A percentile compares a stretch with the other conserved stretches of the same genome.
Conservation (phyloP, 192 early-diverging fungal genomes). For the Podila epicladia region DNA sequence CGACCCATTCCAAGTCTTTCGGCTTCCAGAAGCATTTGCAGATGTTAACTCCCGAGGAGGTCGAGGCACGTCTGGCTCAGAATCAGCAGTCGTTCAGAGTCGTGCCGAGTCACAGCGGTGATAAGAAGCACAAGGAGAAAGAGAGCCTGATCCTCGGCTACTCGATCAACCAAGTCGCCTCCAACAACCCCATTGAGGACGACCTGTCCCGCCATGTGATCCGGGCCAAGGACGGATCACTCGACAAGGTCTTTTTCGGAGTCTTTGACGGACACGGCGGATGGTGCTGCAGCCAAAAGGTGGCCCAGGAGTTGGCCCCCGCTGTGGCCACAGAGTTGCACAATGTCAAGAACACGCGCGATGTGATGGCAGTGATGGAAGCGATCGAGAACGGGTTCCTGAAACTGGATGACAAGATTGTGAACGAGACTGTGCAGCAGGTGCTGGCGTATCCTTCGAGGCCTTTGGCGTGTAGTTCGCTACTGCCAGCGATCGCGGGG, state of each 20-base stretch:
- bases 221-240: slow-evolving; percentile 30
- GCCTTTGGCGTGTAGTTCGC: slow-evolving; percentile 29
- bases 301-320: slow-evolving; percentile 56
- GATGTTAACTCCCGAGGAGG: slow-evolving; percentile 39
- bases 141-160: slow-evolving; percentile 48
- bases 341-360: slow-evolving; percentile 18
- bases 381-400: slow-evolving; percentile 58
- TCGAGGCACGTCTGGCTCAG: slow-evolving; percentile 32
- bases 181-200: slow-evolving; percentile 65
- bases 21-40: slow-evolving; percentile 29
- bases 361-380: slow-evolving; percentile 48
- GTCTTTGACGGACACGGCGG: slow-evolving; percentile 68
- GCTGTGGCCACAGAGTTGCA: slow-evolving; percentile 56
- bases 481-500: slow-evolving; percentile 57
- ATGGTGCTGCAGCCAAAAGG: slow-evolving; percentile 56
- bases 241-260: slow-evolving; percentile 58
- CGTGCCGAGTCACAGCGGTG: neutral
- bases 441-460: slow-evolving; percentile 50
- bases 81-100: slow-evolving; percentile 32
- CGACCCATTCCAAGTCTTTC: neutral
- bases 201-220: slow-evolving; percentile 51
- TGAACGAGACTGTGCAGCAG: slow-evolving; percentile 52
- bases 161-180: slow-evolving; percentile 58
- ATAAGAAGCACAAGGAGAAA: slow-evolving; percentile 12
- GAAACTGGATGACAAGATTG: slow-evolving; percentile 59